Conservation (phyloP, 345 rosid genomes). For the Heritiera fomes region DNA sequence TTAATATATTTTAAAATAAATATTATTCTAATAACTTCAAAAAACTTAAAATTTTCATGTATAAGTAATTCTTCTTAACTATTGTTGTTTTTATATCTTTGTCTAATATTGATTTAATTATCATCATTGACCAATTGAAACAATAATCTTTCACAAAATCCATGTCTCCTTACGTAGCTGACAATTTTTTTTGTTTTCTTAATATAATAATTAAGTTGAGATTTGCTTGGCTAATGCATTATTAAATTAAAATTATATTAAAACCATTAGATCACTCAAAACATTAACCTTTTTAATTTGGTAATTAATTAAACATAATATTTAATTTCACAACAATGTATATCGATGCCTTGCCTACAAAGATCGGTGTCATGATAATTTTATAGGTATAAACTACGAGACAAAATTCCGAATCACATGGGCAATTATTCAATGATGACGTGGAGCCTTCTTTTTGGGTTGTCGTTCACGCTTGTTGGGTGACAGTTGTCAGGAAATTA, state of each 20-base stretch:
- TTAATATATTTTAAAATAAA: too few species aligned
- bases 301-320: neutral
- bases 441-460: neutral
- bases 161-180: too few species aligned
- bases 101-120: too few species aligned
- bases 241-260: neutral
- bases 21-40: too few species aligned
- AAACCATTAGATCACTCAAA: neutral
- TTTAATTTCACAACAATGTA: neutral
- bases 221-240: neutral
- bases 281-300: too few species aligned
- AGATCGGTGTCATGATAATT: neutral
- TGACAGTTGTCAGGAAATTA: constrained; percentile 3
- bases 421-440: neutral
- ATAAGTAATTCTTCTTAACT: too few species aligned
- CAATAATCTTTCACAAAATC: too few species aligned
- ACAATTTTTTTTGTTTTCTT: neutral
- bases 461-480: too few species aligned
- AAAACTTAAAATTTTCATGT: too few species aligned
- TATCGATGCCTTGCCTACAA: neutral
- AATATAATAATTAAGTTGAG: neutral
- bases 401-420: neutral
- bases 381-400: neutral
- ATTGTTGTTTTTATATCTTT: too few species aligned
- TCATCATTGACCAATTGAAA: too few species aligned